Evolutionary conservation across 495 filamentous ascomycete species (phyloP).

Genomic region (Recurvomyces mirabilis): DNA sequence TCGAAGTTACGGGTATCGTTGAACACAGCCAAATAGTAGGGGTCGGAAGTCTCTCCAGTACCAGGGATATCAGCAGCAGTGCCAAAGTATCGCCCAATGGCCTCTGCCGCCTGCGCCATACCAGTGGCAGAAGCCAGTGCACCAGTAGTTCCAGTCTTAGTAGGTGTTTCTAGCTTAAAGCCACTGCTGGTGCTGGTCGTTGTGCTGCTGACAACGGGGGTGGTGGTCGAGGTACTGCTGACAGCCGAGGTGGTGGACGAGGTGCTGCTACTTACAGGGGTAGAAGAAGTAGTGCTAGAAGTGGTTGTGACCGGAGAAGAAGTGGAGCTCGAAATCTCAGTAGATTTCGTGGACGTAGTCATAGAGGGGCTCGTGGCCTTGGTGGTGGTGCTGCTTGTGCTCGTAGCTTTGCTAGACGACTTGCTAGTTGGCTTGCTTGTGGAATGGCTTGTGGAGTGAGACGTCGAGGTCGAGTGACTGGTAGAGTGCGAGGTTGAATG

Average conservation of each 20-base stretch:
- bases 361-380: not conserved
- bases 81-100: conserved; percentile 5
- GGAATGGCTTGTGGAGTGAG: too few relatives aligned
- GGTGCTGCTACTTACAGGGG: too few relatives aligned
- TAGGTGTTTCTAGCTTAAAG: not conserved
- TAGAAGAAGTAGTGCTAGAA: too few relatives aligned
- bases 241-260: too few relatives aligned
- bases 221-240: not conserved
- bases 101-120: conserved; percentile 5
- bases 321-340: not conserved
- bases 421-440: not conserved
- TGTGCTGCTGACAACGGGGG: conserved; percentile 2
- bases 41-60: conserved; percentile 1
- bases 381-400: too few relatives aligned
- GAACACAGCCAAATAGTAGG: conserved; percentile 6
- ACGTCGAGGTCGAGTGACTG: too few relatives aligned
- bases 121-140: conserved; percentile 6
- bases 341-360: conserved; percentile 1
- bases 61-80: conserved; percentile 7
- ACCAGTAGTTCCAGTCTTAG: conserved; percentile 2
- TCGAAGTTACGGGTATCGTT: conserved; percentile 6
- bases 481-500: not conserved
- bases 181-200: not conserved
- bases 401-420: too few relatives aligned
- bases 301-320: not conserved